Evolutionary conservation across 345 rosid species (phyloP).

Genomic region (Brassica cretica): DNA sequence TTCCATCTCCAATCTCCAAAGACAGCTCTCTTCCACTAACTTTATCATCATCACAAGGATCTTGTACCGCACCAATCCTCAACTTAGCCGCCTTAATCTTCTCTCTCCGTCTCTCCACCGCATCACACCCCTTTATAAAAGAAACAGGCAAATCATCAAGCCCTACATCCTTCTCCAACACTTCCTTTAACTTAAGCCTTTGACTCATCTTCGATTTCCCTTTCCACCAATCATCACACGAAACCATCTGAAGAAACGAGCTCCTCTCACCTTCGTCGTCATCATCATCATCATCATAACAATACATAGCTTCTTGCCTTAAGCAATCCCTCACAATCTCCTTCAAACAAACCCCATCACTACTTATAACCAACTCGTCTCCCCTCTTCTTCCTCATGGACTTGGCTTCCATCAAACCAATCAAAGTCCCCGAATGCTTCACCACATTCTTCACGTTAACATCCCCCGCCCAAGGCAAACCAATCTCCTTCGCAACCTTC

Average conservation of each 20-base stretch:
- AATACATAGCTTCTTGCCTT: constrained; percentile 44
- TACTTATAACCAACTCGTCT: constrained; percentile 2
- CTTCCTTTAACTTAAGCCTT: constrained; percentile 61
- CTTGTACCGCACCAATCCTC: constrained; percentile 52
- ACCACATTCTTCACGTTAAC: constrained; percentile 66
- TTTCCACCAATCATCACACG: constrained; percentile 69
- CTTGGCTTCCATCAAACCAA: constrained; percentile 73
- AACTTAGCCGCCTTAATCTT: constrained; percentile 69
- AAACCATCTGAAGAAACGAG: constrained; percentile 11
- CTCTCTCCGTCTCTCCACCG: constrained; percentile 52
- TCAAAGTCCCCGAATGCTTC: constrained; percentile 55
- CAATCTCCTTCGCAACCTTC: constrained; percentile 52
- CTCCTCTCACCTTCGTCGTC: background rate
- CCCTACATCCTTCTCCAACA: constrained; percentile 78
- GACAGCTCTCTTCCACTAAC: constrained; percentile 13
- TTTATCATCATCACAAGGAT: constrained; percentile 37
- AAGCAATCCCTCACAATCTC: constrained; percentile 49
- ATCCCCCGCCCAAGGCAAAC: constrained; percentile 85
- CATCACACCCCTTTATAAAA: constrained; percentile 53
- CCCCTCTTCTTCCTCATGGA: constrained; percentile 47
- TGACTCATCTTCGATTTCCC: constrained; percentile 72
- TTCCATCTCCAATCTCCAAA: constrained; percentile 38
- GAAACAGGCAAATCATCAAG: constrained; percentile 63
- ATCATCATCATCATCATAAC: constrained; percentile 24
- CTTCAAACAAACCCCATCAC: constrained; percentile 32